Conservation (phyloP, 2,329 filamentous ascomycete species). For the Lecanoromycetidae sp. region DNA sequence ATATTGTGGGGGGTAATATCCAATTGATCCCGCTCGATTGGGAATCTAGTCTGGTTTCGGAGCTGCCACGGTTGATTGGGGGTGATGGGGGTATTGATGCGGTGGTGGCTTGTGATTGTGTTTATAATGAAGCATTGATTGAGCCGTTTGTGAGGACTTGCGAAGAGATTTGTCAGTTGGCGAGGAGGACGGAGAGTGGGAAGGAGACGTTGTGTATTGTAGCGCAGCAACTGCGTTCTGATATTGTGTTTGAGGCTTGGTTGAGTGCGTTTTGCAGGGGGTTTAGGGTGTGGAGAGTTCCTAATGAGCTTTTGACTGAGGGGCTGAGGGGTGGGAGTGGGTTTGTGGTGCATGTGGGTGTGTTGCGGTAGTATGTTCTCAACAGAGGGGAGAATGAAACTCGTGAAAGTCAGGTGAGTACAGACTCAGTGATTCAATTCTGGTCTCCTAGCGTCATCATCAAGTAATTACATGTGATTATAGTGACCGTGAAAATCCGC, state of each 20-base stretch:
- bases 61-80: slow-evolving; percentile 26
- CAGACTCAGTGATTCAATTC: background rate
- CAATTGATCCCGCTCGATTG: slow-evolving; percentile 62
- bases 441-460: too few species aligned
- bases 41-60: slow-evolving; percentile 48
- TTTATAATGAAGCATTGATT: slow-evolving; percentile 85
- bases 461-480: too few species aligned
- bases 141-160: slow-evolving; percentile 72
- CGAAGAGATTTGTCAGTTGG: slow-evolving; percentile 54
- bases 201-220: slow-evolving; percentile 61
- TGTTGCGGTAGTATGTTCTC: background rate
- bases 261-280: slow-evolving; percentile 50
- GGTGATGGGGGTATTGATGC: slow-evolving; percentile 45
- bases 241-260: slow-evolving; percentile 78
- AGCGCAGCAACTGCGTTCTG: slow-evolving; percentile 76
- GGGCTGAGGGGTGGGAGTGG: slow-evolving; percentile 54
- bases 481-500: too few species aligned
- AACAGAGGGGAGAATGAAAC: background rate
- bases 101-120: slow-evolving; percentile 78
- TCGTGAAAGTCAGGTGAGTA: background rate
- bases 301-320: slow-evolving; percentile 48
- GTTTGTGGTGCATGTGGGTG: slow-evolving; percentile 63
- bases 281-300: slow-evolving; percentile 68
- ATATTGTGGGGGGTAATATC: slow-evolving; percentile 31
- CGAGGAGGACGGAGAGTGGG: slow-evolving; percentile 10